Base-by-base conservation (phyloP, 306 rosid species). In the Mimosa bimucronata region DNA sequence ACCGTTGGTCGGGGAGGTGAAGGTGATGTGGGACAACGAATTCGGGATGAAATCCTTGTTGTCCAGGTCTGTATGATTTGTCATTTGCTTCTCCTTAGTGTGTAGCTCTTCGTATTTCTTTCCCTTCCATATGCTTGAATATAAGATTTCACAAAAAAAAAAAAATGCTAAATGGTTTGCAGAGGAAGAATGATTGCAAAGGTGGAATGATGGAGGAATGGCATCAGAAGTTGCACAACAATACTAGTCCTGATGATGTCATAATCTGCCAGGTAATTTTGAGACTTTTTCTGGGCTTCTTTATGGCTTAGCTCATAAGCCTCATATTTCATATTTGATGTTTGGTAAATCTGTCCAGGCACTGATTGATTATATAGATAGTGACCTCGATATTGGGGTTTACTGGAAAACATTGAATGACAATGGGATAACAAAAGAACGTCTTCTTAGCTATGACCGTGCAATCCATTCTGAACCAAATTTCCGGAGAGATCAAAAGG, bases 1-100 rank as follows among this genome's bases (percentile, higher is more conserved):
- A 93, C 99, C 58, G 94, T 95, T 83, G 99, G 99, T 30, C 98
- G 98, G 68, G 99, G 99, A 80, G 99, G 99, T 73, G 94, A 95
- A 88, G 99, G 99, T 70, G 99, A 95, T 85, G 99, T 95, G 40
- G 99, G 99, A 84, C 99, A 95, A 81, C 88, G 99, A 80, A 95
- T 95, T 87, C 91, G 99, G 60, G 99, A 95, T 86, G 99, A 95
- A 85, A 95, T 95, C 84, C 89, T 95, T 83, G 98, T 95, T 74
- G 75, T 95, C 76, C 99, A 95, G 94, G 99, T 95, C 75, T 38
- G 70, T 61, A 66, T 64, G 73, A 58, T 82, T 83, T 76, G 60
- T 70, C 48, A 30, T 79, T 30, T 83, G 9, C 61, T 57, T 78
- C 74, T 70, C 75, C 15, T 23, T 58, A 19, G 69, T 75, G 6